These are phyloP conservation scores for Lentinus polychrous DNA, from an alignment of 1,284 basidiomycete species.

Conservation along the genomic window DNA sequence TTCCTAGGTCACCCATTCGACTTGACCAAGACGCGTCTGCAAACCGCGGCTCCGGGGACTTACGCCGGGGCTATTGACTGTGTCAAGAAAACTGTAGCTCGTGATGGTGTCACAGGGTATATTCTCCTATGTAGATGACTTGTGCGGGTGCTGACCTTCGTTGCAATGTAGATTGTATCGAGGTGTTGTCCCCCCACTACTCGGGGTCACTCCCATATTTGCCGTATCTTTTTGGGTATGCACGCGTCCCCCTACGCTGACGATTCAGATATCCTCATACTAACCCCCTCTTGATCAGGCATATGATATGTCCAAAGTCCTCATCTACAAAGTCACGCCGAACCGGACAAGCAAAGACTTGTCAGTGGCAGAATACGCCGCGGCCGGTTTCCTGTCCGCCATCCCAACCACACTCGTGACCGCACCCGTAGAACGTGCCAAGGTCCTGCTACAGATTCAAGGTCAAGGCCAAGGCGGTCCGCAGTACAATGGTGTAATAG, in stretches of 20 bases:
- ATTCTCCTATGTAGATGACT: conserved; percentile 16
- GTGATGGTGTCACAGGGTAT: conserved; percentile 87
- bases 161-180: conserved; percentile 71
- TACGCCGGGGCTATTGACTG: conserved; percentile 95
- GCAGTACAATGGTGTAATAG: conserved; percentile 88
- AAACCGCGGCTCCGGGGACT: conserved; percentile 85
- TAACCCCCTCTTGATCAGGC: conserved; percentile 43
- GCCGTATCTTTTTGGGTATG: conserved; percentile 96
- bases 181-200: conserved; percentile 91
- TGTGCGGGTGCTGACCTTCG: background rate
- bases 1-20: conserved; percentile 90
- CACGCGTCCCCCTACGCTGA: conserved; percentile 4
- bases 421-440: conserved; percentile 95
- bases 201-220: conserved; percentile 98
- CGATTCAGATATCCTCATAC: conserved; percentile 2
- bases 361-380: conserved; percentile 79
- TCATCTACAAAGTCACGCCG: conserved; percentile 72
- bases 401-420: conserved; percentile 90
- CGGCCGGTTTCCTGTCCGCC: conserved; percentile 93
- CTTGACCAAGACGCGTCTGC: conserved; percentile 92
- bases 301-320: conserved; percentile 89
- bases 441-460: conserved; percentile 77
- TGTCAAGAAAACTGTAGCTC: conserved; percentile 82
- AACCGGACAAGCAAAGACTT: conserved; percentile 61
- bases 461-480: conserved; percentile 84